Evolutionary conservation across 148 eudicot species (phyloP).

Genomic region (Amaranthus hypochondriacus): DNA sequence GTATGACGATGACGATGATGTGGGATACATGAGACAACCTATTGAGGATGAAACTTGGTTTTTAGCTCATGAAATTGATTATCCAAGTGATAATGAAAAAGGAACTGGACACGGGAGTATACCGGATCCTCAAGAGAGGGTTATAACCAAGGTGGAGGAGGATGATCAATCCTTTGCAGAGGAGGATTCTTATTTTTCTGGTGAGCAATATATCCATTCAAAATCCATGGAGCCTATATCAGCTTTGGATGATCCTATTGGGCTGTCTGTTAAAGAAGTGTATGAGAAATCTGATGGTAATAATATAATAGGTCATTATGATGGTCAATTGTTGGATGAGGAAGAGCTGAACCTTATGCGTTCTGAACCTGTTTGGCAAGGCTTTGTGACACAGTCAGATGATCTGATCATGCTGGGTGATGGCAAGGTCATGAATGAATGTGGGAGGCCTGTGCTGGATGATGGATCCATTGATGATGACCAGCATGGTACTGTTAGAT

Average conservation of each 20-base stretch:
- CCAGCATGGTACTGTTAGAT: conserved; percentile 90
- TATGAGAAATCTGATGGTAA: conserved; percentile 56
- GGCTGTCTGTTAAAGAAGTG: conserved; percentile 58
- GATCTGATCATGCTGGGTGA: conserved; percentile 78
- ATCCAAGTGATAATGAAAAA: conserved; percentile 97
- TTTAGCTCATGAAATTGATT: conserved; percentile 98
- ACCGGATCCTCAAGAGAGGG: conserved; percentile 71
- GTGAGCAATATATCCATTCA: conserved; percentile 69
- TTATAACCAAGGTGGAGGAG: conserved; percentile 69
- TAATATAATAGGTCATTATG: conserved; percentile 66
- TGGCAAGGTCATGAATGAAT: conserved; percentile 52
- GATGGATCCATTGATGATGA: conserved; percentile 75
- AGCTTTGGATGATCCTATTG: conserved; percentile 61
- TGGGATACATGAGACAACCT: conserved; percentile 99
- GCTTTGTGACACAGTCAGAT: conserved; percentile 81
- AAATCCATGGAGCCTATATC: conserved; percentile 56
- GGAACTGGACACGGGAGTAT: conserved; percentile 72
- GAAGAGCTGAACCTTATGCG: conserved; percentile 84
- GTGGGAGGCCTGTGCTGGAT: conserved; percentile 51
- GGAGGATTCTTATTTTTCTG: conserved; percentile 92
- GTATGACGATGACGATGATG: conserved; percentile 97
- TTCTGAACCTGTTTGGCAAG: conserved; percentile 93
- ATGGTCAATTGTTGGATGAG: conserved; percentile 91
- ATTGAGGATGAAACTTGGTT: conserved; percentile 99
- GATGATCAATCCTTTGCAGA: conserved; percentile 94